These are phyloP conservation scores for Cladosporium velox DNA, from an alignment of 2,329 filamentous ascomycete species.

Conservation along the genomic window DNA sequence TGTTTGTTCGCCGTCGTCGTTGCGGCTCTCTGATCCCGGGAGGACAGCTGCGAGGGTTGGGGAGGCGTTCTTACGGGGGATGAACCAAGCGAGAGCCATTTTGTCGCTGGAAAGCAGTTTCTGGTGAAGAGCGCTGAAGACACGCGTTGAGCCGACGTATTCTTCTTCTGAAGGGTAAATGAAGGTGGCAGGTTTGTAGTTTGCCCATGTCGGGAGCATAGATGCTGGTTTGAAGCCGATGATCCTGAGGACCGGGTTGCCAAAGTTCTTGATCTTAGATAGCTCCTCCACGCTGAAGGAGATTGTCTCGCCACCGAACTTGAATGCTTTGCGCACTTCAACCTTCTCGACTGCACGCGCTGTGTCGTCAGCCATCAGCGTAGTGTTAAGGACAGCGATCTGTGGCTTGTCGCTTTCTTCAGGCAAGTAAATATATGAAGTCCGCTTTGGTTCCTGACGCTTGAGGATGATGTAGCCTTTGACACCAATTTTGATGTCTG, in stretches of 20 bases:
- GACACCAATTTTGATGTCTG: conserved; percentile 80
- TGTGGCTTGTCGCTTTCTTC: conserved; percentile 77
- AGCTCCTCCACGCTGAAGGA: conserved; percentile 85
- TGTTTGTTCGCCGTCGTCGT: conserved; percentile 67
- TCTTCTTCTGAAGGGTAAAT: conserved; percentile 92
- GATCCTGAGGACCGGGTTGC: conserved; percentile 78
- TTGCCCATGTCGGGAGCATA: conserved; percentile 78
- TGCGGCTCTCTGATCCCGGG: conserved; percentile 67
- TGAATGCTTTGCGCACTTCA: conserved; percentile 90
- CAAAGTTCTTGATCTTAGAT: conserved; percentile 74
- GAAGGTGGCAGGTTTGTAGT: conserved; percentile 82
- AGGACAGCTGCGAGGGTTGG: conserved; percentile 80
- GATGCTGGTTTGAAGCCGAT: conserved; percentile 89
- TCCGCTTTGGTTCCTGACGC: conserved; percentile 76
- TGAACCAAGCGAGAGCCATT: conserved; percentile 85
- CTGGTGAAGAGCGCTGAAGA: conserved; percentile 87
- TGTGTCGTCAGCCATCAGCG: conserved; percentile 75
- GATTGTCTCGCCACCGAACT: conserved; percentile 89
- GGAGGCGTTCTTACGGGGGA: conserved; percentile 76
- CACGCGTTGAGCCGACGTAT: conserved; percentile 85
- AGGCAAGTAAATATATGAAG: conserved; percentile 78
- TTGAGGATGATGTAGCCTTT: conserved; percentile 92
- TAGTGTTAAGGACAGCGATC: conserved; percentile 73
- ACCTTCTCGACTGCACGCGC: conserved; percentile 73
- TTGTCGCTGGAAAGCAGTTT: conserved; percentile 80